A percentile compares a stretch with the other conserved stretches of the same genome.
These are phyloP conservation scores for Lepidopterella palustris DNA, from an alignment of 495 filamentous ascomycete genomes.

Conservation along the genomic window DNA sequence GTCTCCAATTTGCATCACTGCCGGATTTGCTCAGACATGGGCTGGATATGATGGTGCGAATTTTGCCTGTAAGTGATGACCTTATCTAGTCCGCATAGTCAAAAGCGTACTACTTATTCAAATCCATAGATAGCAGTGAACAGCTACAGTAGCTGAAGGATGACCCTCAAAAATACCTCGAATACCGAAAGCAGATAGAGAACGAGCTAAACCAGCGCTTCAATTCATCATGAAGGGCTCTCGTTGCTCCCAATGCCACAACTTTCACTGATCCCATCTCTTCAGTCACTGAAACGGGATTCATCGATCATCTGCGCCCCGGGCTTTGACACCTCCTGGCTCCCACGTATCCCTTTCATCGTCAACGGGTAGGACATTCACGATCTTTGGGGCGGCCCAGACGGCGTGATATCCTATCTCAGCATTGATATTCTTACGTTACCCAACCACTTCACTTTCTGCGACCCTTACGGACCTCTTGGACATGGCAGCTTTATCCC, in stretches of 20 bases:
- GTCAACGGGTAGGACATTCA: constrained; percentile 29
- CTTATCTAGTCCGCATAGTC: too few species aligned
- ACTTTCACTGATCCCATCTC: constrained; percentile 35
- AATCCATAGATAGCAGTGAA: constrained; percentile 28
- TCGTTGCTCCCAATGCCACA: constrained; percentile 30
- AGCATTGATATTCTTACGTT: constrained; percentile 31
- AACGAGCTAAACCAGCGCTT: constrained; percentile 42
- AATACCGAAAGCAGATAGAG: constrained; percentile 41
- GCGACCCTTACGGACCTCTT: constrained; percentile 33
- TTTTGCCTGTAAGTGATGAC: too few species aligned
- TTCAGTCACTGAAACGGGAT: constrained; percentile 29
- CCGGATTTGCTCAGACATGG: constrained; percentile 37
- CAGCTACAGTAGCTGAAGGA: constrained; percentile 31
- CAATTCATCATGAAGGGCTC: constrained; percentile 41
- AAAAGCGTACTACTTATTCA: too few species aligned
- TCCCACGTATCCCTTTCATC: constrained; percentile 36
- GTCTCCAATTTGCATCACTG: constrained; percentile 38
- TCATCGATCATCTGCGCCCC: constrained; percentile 39
- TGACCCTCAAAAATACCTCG: constrained; percentile 36
- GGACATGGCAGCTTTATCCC: constrained; percentile 39
- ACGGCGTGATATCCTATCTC: constrained; percentile 34
- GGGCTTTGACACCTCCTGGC: constrained; percentile 39
- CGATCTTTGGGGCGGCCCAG: constrained; percentile 27
- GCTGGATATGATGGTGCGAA: constrained; percentile 36
- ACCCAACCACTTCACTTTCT: constrained; percentile 36